A percentile compares a stretch with the other conserved stretches of the same genome.
phyloP scores from a whole-genome alignment of 2,329 filamentous ascomycete species.

The Clarireedia sp. region DNA sequence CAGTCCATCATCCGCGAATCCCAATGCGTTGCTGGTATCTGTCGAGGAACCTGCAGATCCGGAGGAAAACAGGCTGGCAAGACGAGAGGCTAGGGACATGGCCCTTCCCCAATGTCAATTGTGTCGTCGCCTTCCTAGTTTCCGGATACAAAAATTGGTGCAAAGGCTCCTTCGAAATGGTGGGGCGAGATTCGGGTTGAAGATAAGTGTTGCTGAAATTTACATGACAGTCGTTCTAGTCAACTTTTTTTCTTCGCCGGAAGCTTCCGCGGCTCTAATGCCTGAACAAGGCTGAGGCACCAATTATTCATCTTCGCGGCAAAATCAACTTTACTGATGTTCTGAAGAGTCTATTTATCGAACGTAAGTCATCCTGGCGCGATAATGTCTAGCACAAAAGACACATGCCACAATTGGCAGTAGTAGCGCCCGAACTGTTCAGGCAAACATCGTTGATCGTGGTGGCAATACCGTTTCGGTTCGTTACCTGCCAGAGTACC shows the following conservation, averaged over 20 bases:
- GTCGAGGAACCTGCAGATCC: slow-evolving; percentile 20
- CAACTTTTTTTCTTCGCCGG: slow-evolving; percentile 10
- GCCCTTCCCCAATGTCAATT: slow-evolving; percentile 30
- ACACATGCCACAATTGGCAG: no score
- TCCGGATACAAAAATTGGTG: neutral
- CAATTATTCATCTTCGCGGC: neutral
- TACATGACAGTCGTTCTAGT: neutral
- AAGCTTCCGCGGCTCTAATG: slow-evolving; percentile 5
- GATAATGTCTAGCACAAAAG: no score
- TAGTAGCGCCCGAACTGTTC: no score
- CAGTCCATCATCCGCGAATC: slow-evolving; percentile 32
- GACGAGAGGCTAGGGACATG: slow-evolving; percentile 51
- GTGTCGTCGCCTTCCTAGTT: slow-evolving; percentile 1
- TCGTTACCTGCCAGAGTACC: no score
- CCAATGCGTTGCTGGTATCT: slow-evolving; percentile 24
- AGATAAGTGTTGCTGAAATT: neutral
- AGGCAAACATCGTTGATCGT: no score
- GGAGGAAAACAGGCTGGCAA: slow-evolving; percentile 44
- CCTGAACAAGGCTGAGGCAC: slow-evolving; percentile 1
- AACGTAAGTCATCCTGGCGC: no score
- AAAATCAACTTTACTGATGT: no score
- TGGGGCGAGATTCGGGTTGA: neutral
- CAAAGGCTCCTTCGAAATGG: neutral
- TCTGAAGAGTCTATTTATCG: no score
- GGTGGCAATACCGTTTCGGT: no score